A percentile compares a stretch with the other conserved stretches of the same genome.
Conservation (phyloP, 1,139 yeast species). For the Diutina ranongensis region DNA sequence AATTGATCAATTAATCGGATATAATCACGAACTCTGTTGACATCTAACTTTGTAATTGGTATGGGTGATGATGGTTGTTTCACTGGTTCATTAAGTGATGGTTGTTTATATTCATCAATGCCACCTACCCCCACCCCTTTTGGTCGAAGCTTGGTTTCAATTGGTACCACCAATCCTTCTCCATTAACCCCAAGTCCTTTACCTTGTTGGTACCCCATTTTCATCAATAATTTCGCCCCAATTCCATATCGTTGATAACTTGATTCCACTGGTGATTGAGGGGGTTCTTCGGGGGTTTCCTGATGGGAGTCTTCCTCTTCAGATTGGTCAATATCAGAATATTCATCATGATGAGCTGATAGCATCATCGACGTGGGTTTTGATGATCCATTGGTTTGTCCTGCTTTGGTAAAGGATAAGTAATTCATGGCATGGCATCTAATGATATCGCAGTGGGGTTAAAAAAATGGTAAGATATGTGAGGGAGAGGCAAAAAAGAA, state of each 20-base stretch:
- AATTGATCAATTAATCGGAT: background rate
- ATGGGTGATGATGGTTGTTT: too few relatives aligned
- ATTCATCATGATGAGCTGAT: background rate
- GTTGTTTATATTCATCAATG: conserved; percentile 25
- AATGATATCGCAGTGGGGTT: background rate
- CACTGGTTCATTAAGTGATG: too few relatives aligned
- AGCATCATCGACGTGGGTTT: background rate
- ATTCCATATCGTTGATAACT: conserved; percentile 47
- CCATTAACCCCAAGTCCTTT: conserved; percentile 66
- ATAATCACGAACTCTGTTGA: background rate
- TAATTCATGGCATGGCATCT: background rate
- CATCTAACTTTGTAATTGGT: too few relatives aligned
- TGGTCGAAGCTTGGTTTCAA: conserved; percentile 58
- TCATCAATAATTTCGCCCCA: conserved; percentile 68
- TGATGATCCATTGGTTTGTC: background rate
- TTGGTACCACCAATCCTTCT: conserved; percentile 69
- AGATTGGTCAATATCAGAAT: background rate
- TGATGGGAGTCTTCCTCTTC: background rate
- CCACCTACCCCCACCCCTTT: conserved; percentile 69
- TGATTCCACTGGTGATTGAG: background rate
- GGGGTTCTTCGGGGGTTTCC: background rate
- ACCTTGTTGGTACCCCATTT: conserved; percentile 85
- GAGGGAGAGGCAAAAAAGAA: background rate
- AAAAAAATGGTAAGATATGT: background rate
- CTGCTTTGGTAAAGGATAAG: background rate